These are phyloP conservation scores for Isabelozyma gotoi DNA, from an alignment of 805 yeast species.

Conservation along the genomic window DNA sequence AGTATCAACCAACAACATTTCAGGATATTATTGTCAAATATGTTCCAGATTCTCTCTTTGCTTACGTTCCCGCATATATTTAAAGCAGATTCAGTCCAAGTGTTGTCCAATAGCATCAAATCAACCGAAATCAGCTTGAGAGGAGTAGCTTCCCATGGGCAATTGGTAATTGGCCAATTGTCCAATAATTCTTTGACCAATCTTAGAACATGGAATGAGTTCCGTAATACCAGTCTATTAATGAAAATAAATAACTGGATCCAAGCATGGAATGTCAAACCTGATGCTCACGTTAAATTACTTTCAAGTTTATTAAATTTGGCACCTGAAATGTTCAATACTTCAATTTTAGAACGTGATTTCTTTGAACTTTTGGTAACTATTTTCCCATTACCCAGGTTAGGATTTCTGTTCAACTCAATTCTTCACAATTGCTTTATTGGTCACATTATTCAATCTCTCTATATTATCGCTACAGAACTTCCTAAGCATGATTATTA, in stretches of 20 bases:
- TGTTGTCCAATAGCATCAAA: slow-evolving; percentile 57
- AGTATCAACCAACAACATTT: slow-evolving; percentile 23
- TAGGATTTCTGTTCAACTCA: slow-evolving; percentile 46
- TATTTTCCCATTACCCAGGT: slow-evolving; percentile 46
- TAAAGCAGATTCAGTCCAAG: slow-evolving; percentile 31
- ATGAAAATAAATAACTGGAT: slow-evolving; percentile 39
- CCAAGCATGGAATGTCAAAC: slow-evolving; percentile 21
- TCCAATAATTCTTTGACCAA: slow-evolving; percentile 62
- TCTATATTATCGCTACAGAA: slow-evolving; percentile 23
- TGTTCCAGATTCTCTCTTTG: slow-evolving; percentile 34
- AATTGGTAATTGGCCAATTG: slow-evolving; percentile 53
- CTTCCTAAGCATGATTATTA: slow-evolving; percentile 26
- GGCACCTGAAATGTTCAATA: slow-evolving; percentile 29
- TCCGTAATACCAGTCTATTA: slow-evolving; percentile 31
- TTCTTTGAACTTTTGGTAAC: slow-evolving; percentile 54
- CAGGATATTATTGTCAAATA: slow-evolving; percentile 26
- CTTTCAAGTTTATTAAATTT: slow-evolving; percentile 35
- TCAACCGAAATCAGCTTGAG: slow-evolving; percentile 66
- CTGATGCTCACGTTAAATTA: slow-evolving; percentile 31
- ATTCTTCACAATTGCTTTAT: slow-evolving; percentile 49
- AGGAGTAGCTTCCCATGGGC: slow-evolving; percentile 44
- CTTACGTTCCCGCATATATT: slow-evolving; percentile 38
- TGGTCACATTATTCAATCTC: slow-evolving; percentile 52
- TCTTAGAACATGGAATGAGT: slow-evolving; percentile 49
- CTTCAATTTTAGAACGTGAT: slow-evolving; percentile 42